Base-by-base conservation (phyloP, 225 moss, liverwort and hornwort species). In the Bryum argenteum region DNA sequence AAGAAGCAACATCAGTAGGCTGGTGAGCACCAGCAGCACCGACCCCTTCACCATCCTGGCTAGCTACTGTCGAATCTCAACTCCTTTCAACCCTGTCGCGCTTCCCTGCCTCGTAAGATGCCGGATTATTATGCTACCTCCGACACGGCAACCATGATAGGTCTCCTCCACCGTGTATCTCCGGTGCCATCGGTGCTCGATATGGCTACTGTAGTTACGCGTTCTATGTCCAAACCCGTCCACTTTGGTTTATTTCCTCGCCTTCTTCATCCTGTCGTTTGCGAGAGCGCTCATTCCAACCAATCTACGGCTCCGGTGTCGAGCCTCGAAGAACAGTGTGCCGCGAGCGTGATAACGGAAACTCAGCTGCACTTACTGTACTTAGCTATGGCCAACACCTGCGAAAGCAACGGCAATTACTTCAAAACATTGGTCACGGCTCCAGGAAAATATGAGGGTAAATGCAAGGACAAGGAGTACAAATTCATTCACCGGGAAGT, bases 31-130 rank as follows among this genome's bases (percentile, higher is more conserved):
- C 39, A 77, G 60, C 8, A 51, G 39, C 71, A 75, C 67, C 37
- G 53, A 71, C 52, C 53, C 58, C 66, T 63, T 71, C 83, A 84
- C 80, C 37, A 22, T 55, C n/a, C 16, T 16, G 11, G 48, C 17
- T 12, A 16, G 47, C 26, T n/a, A n/a, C n/a, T n/a, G n/a, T n/a
- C n/a, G n/a, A n/a, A n/a, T n/a, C n/a, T n/a, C 11, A 17, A 45
- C 37, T 20, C 33, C 40, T 37, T 39, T 18, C 51, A 70, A 70
- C 62, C 23, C 23, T 24, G 10, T 26, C 8, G 54, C 24, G 52
- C 63, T 47, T 28, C 51, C 43, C 45, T 60, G 3, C 55, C 55
- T 21, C 1, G 8, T 15, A 16, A 17, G 54, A 10, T 21, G 28
- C 8, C 16, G 1, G 43, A 15, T 54, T 48, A 54, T 19, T 63